A percentile compares a stretch with the other conserved stretches of the same genome.
Evolutionary conservation across 768 basidiomycete species (phyloP).

Genomic region (Mycena maculata): DNA sequence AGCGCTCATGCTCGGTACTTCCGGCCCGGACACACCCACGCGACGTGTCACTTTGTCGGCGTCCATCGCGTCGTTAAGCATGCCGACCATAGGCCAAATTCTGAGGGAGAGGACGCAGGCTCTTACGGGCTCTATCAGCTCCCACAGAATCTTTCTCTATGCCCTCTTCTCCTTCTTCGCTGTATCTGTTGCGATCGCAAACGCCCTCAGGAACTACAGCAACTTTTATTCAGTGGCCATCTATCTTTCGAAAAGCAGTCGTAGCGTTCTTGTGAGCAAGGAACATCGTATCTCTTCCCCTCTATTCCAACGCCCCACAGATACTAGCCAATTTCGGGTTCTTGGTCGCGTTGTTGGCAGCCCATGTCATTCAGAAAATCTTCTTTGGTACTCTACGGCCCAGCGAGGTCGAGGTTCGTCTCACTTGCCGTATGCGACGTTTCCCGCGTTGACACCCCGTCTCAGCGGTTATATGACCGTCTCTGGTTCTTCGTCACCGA

Average conservation of each 20-base stretch:
- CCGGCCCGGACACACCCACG: too few species aligned
- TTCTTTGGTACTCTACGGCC: slow-evolving; percentile 93
- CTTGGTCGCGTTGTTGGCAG: slow-evolving; percentile 79
- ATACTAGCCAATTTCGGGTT: slow-evolving; percentile 92
- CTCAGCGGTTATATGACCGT: slow-evolving; percentile 91
- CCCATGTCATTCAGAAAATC: slow-evolving; percentile 82
- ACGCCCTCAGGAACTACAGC: slow-evolving; percentile 83
- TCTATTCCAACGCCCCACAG: slow-evolving; percentile 52
- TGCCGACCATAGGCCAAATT: slow-evolving; percentile 59
- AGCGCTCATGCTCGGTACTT: too few species aligned
- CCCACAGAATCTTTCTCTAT: slow-evolving; percentile 79
- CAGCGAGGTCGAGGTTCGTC: slow-evolving; percentile 89
- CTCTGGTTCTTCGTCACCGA: slow-evolving; percentile 99
- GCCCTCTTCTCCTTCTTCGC: slow-evolving; percentile 72
- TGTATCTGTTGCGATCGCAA: slow-evolving; percentile 77
- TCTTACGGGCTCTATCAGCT: slow-evolving; percentile 61
- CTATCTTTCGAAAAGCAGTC: slow-evolving; percentile 90
- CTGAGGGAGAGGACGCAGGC: slow-evolving; percentile 65
- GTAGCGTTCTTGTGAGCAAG: slow-evolving; percentile 85
- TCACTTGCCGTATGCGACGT: neutral
- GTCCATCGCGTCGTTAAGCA: too few species aligned
- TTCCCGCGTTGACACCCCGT: neutral
- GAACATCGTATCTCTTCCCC: neutral
- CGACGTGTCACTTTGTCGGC: too few species aligned
- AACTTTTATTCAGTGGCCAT: slow-evolving; percentile 97